Base-by-base conservation (phyloP, 192 early-diverging fungal species). In the Rhizoclosmatium sp. region DNA sequence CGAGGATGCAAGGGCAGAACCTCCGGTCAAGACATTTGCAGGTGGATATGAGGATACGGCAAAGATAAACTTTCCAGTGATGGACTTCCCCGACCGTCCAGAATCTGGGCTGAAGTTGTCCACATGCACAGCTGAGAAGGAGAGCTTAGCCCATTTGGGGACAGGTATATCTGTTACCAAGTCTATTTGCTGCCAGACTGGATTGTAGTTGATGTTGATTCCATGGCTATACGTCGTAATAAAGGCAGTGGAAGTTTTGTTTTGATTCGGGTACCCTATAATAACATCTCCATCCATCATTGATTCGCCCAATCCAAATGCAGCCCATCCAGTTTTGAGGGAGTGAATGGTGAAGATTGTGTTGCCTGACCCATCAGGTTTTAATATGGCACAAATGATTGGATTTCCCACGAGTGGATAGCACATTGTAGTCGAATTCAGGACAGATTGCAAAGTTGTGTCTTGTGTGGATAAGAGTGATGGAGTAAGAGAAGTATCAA, bases 231-330 rank as follows among this genome's bases (percentile, higher is more conserved):
- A 7, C 31, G 78, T 79, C 7, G 9, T 19, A 42, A 60, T 19
- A 16, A 44, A 10, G 31, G 31, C 51, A 41, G 41, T 69, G 44
- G 39, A 10, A n/a, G 68, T 42, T 45, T 79, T 79, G 56, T 9
- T 10, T 40, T 9, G 12, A 5, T 16, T 39, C 21, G n/a, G n/a
- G n/a, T 45, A 79, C 1, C 78, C 78, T 16, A 79, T 46, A 7
- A 71, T 47, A 42, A 71, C 78, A 39, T 71, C 69, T 21, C 56
- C 69, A 41, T 64, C 21, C 19, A 42, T 46, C 78, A 79, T 79
- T 10, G 16, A 40, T 44, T 9, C 23, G 2, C 78, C 78, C 1
- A 71, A 49, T n/a, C 78, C 78, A 41, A 79, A 2, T 23, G 65
- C 78, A 21, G 47, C 78, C 78, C 78, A 79, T 21, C 78, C 78